These are phyloP conservation scores for Emergomyces africanus DNA, from an alignment of 2,329 filamentous ascomycete genomes.

Conservation along the genomic window DNA sequence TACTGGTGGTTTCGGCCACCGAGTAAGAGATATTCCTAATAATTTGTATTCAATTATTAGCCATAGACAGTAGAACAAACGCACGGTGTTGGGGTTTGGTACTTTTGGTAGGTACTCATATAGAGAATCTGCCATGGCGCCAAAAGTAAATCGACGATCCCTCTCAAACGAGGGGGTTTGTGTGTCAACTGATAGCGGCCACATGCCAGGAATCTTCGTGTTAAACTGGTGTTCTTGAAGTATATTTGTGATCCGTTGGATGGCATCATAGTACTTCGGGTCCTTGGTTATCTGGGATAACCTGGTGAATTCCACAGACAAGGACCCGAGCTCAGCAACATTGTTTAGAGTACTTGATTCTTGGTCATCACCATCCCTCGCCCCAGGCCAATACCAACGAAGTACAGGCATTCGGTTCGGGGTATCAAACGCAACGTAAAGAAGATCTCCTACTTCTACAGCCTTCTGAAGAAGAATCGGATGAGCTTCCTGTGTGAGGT, in stretches of 20 bases:
- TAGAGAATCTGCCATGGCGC: constrained; percentile 43
- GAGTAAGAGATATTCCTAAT: constrained; percentile 46
- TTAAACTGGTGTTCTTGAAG: constrained; percentile 21
- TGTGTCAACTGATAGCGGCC: constrained; percentile 24
- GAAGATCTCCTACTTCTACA: constrained; percentile 41
- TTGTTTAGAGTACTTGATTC: constrained; percentile 15
- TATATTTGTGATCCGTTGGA: constrained; percentile 22
- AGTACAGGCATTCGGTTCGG: constrained; percentile 16
- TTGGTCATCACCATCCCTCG: constrained; percentile 14
- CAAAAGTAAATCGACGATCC: constrained; percentile 37
- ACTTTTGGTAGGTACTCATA: constrained; percentile 51
- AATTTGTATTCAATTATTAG: not conserved
- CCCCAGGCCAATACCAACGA: constrained; percentile 15
- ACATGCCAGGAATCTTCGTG: constrained; percentile 28
- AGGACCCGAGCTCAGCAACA: constrained; percentile 26
- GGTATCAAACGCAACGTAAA: constrained; percentile 34
- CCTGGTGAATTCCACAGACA: constrained; percentile 31
- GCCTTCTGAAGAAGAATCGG: constrained; percentile 38
- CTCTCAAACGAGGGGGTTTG: constrained; percentile 14
- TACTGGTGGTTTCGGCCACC: constrained; percentile 56
- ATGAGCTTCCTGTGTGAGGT: constrained; percentile 33
- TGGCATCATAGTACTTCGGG: constrained; percentile 26
- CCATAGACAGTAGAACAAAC: not conserved
- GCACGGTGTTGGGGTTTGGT: constrained; percentile 19
- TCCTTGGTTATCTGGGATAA: constrained; percentile 28